Base-by-base conservation (phyloP, 345 rosid species). In the Citrus inodora region DNA sequence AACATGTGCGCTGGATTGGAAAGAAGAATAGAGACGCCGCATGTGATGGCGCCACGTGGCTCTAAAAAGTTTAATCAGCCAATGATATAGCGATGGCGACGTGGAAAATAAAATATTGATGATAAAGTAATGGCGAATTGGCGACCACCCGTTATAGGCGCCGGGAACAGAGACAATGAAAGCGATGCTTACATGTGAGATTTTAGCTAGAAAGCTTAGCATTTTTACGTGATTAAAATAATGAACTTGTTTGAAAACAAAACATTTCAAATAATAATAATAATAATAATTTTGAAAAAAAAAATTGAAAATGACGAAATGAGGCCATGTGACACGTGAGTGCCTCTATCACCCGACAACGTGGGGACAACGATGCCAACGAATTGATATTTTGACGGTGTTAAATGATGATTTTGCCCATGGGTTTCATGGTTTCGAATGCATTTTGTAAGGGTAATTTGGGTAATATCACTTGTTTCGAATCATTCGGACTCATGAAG, bases 11-110 rank as follows among this genome's bases (percentile, higher is more conserved):
- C 70, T 77, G 87, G 80, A 70, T 59, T 16, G 75, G 75, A 70
- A 3, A 32, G 73, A 53, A 33, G 32, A 74, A 24, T 40, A 5
- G 16, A 28, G 76, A 28, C 40, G 65, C 77, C 74, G 37, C 83
- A 83, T 77, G 85, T 80, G 87, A 83, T 80, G 48, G 58, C 58
- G 84, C 84, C 83, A 80, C 83, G 82, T 81, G 87, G 74, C 58
- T 1, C 3, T 28, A 33, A 33, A 33, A 2, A 3, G 35, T 67
- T 46, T 1, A 46, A 38, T 70, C 4, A 2, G 21, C 19, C 30
- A 22, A 33, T 35, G 60, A 38, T 25, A 17, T n/a, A 35, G 70
- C 22, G 77, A 70, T 17, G 77, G 73, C 46, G 82, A 42, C 14
- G 42, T 56, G 73, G 71, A 33, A 67, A 79, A 17, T 16, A 7